Conservation (phyloP, 2,329 filamentous ascomycete species). For the Tolypocladium cylindrosporum region DNA sequence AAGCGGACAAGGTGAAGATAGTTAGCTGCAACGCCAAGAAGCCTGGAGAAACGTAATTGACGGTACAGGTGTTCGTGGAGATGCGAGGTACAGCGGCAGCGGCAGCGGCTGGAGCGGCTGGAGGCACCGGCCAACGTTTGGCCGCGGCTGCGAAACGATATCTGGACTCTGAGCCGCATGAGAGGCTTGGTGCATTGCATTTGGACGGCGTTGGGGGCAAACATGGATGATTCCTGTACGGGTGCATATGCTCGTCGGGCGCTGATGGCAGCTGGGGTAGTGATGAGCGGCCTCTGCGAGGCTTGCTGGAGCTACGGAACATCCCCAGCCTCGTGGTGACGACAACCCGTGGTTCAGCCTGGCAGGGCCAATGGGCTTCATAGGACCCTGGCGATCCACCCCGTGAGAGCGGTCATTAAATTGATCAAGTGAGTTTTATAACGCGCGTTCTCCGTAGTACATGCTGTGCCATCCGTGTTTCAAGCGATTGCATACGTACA, state of each 20-base stretch:
- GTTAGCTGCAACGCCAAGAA: constrained; percentile 92
- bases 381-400: not conserved
- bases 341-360: not conserved
- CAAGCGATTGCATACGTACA: not conserved
- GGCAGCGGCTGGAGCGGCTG: not conserved
- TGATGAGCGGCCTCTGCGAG: not conserved
- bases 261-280: not conserved
- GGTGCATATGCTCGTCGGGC: not conserved
- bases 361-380: not conserved
- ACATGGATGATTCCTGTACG: not conserved
- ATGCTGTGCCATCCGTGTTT: not conserved
- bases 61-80: not conserved
- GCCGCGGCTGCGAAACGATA: not conserved
- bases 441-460: not conserved
- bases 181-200: constrained; percentile 1
- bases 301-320: not conserved
- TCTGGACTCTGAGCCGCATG: not conserved
- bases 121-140: not conserved
- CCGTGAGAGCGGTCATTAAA: not conserved
- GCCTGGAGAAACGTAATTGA: constrained; percentile 26
- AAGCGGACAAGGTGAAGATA: constrained; percentile 93
- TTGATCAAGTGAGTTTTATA: not conserved
- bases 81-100: not conserved
- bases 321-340: not conserved
- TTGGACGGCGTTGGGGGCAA: constrained; percentile 7